These are phyloP conservation scores for Epicoccum sorghinum DNA, from an alignment of 2,329 filamentous ascomycete species.

Conservation along the genomic window DNA sequence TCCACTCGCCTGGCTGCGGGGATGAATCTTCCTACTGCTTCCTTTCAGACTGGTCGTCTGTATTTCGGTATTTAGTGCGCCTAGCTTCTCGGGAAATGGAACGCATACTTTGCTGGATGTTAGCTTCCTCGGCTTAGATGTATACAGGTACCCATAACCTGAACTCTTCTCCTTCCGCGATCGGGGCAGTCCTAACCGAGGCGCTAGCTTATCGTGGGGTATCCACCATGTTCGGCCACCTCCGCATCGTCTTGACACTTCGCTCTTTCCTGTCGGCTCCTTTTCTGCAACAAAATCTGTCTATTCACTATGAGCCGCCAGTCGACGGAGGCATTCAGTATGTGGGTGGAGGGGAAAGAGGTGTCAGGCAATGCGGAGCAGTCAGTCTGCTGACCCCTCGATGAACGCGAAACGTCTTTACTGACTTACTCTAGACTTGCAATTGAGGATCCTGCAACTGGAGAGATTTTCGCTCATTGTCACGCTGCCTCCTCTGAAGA, in stretches of 20 bases:
- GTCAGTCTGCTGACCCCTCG: slow-evolving; percentile 48
- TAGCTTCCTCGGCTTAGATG: too few relatives aligned
- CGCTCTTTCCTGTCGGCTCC: not conserved
- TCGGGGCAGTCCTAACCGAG: slow-evolving; percentile 15
- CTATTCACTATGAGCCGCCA: slow-evolving; percentile 15
- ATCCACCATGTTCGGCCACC: slow-evolving; percentile 28
- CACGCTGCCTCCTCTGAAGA: slow-evolving; percentile 56
- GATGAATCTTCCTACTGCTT: not conserved
- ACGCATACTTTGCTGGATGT: too few relatives aligned
- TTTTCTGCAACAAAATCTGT: not conserved
- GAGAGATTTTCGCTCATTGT: slow-evolving; percentile 59
- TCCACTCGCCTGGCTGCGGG: slow-evolving; percentile 10
- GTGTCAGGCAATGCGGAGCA: slow-evolving; percentile 51
- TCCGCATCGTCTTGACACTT: slow-evolving; percentile 18
- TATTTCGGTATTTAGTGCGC: too few relatives aligned
- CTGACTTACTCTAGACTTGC: slow-evolving; percentile 51
- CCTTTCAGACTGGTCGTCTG: too few relatives aligned
- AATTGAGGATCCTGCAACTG: slow-evolving; percentile 61
- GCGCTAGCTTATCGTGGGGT: slow-evolving; percentile 26
- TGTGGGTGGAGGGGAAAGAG: slow-evolving; percentile 55
- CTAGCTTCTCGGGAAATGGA: too few relatives aligned
- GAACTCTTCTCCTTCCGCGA: slow-evolving; percentile 10
- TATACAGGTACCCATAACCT: too few relatives aligned
- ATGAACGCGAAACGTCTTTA: slow-evolving; percentile 6
- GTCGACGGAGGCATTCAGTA: slow-evolving; percentile 24